Evolutionary conservation across 306 rosid species (phyloP).

Genomic region (Quercus aquifolioides): DNA sequence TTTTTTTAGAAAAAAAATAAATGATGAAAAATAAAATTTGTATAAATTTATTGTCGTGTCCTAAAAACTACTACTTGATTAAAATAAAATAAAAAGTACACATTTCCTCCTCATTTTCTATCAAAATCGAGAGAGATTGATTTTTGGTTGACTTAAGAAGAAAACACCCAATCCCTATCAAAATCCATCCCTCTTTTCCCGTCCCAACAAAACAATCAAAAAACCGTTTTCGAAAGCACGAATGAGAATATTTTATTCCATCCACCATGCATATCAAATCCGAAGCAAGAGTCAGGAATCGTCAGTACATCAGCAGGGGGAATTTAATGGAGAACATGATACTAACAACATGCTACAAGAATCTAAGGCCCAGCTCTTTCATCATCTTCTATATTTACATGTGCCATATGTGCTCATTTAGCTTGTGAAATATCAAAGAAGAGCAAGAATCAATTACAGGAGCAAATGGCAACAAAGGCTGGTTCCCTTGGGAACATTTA

Average conservation of each 20-base stretch:
- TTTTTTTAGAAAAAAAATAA: too few species aligned
- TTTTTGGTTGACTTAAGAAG: too few species aligned
- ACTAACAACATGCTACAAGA: conserved; percentile 32
- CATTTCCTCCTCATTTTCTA: too few species aligned
- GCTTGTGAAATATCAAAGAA: conserved; percentile 14
- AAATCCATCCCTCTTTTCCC: too few species aligned
- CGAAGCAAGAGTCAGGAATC: neutral
- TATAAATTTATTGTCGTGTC: too few species aligned
- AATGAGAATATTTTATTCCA: neutral
- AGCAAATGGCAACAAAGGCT: conserved; percentile 24
- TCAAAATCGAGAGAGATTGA: rapidly evolving
- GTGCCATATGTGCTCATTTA: conserved; percentile 21
- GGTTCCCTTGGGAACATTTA: conserved; percentile 1
- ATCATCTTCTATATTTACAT: conserved; percentile 19
- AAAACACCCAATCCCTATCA: too few species aligned
- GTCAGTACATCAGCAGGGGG: neutral
- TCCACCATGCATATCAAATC: neutral
- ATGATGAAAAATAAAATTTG: too few species aligned
- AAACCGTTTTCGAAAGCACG: neutral
- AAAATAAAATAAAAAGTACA: too few species aligned
- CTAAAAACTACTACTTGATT: too few species aligned
- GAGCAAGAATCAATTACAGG: neutral
- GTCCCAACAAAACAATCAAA: too few species aligned
- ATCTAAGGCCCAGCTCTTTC: conserved; percentile 20
- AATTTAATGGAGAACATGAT: conserved; percentile 30